Percentiles rank a stretch among this genome's conserved stretches.
Evolutionary conservation across 345 rosid genomes (phyloP).

Genomic region (Euphorbia lathyris): DNA sequence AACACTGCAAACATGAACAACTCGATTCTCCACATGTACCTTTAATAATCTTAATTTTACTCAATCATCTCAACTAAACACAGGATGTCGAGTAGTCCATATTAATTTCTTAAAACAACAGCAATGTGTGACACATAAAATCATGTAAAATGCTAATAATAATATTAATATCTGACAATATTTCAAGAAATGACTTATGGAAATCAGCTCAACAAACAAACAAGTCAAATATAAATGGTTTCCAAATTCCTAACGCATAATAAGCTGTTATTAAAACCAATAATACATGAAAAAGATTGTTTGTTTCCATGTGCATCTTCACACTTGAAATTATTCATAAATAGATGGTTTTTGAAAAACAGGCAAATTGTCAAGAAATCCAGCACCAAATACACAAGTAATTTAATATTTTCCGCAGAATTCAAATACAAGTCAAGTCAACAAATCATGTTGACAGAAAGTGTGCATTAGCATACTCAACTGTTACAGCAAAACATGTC

Average conservation of each 20-base stretch:
- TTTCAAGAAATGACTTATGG: no score
- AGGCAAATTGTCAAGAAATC: neutral
- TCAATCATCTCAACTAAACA: neutral
- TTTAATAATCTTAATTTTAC: neutral
- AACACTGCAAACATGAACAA: neutral
- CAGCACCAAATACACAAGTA: neutral
- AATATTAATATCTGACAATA: neutral
- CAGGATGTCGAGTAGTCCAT: neutral
- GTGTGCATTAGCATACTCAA: neutral
- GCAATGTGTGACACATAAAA: neutral
- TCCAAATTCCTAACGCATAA: neutral
- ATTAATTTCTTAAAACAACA: neutral
- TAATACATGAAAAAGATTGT: neutral
- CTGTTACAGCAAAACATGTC: neutral
- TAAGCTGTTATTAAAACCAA: neutral
- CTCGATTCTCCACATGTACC: neutral
- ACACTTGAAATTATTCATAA: neutral
- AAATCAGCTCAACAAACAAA: neutral
- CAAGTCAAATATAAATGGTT: neutral
- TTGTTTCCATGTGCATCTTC: neutral
- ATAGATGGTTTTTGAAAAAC: neutral
- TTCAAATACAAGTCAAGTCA: neutral
- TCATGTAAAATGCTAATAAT: neutral
- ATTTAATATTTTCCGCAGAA: neutral
- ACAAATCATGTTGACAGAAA: neutral